phyloP scores from a whole-genome alignment of 805 yeast genomes.

The Allodekkera sacchari region DNA sequence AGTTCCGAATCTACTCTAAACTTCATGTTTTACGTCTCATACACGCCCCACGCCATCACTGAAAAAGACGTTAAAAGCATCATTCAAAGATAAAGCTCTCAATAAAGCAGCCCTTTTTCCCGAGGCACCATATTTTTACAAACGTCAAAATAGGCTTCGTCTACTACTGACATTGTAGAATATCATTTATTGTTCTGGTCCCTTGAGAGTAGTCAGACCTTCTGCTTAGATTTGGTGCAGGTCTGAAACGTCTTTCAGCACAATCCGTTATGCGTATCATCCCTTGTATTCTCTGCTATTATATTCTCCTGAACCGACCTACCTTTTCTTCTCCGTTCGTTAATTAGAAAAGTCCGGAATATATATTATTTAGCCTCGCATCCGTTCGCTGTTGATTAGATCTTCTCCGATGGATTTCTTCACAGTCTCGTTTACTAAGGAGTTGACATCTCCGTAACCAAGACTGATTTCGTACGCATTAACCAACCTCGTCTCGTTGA shows the following conservation, averaged over 20 bases:
- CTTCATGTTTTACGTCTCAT: no score
- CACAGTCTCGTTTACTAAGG: conserved; percentile 59
- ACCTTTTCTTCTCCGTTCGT: background rate
- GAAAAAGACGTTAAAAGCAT: no score
- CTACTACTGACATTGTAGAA: no score
- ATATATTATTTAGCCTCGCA: conserved; percentile 50
- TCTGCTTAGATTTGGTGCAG: no score
- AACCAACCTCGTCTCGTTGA: conserved; percentile 71
- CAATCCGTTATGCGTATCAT: conserved; percentile 1
- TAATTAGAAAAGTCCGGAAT: background rate
- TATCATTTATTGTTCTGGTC: no score
- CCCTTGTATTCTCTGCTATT: background rate
- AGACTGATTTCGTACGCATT: conserved; percentile 86
- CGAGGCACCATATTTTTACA: no score
- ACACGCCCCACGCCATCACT: no score
- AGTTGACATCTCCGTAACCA: conserved; percentile 64
- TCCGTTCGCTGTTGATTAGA: conserved; percentile 60
- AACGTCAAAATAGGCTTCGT: no score
- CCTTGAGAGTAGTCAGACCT: no score
- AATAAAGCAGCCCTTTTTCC: no score
- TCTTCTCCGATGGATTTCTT: conserved; percentile 71
- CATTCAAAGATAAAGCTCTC: no score
- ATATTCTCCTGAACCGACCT: background rate
- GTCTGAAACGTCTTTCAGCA: background rate
- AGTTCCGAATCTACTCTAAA: no score